These are phyloP conservation scores for Atkinsonella hypoxylon DNA, from an alignment of 2,329 filamentous ascomycete genomes.

Conservation along the genomic window DNA sequence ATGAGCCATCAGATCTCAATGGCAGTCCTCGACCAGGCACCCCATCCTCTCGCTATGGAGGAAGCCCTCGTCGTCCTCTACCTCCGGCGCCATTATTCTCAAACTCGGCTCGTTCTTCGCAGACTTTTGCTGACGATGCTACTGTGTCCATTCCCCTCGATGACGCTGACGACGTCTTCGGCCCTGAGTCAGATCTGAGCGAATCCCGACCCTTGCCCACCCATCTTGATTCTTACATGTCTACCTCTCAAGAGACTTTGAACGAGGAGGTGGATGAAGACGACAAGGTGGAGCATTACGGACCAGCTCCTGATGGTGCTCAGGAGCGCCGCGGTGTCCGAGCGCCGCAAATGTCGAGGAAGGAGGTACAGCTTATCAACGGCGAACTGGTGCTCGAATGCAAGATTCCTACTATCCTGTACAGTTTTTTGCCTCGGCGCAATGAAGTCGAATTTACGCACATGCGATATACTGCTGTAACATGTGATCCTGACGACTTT, in stretches of 20 bases:
- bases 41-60: constrained; percentile 77
- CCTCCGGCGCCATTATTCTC: constrained; percentile 82
- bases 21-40: constrained; percentile 85
- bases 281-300: constrained; percentile 67
- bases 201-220: constrained; percentile 38
- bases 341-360: constrained; percentile 77
- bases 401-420: constrained; percentile 96
- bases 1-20: constrained; percentile 81
- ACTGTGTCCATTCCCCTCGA: constrained; percentile 61
- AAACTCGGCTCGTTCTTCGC: constrained; percentile 35
- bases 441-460: constrained; percentile 96
- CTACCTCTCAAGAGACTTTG: constrained; percentile 40
- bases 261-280: constrained; percentile 30
- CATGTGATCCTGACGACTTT: constrained; percentile 92
- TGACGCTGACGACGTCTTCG: constrained; percentile 63
- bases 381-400: constrained; percentile 95
- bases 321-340: constrained; percentile 82
- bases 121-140: constrained; percentile 50
- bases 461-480: constrained; percentile 98
- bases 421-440: constrained; percentile 87
- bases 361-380: constrained; percentile 93
- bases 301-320: constrained; percentile 72
- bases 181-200: constrained; percentile 42
- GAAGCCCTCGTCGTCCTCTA: constrained; percentile 74
- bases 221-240: constrained; percentile 45